Percentiles rank a stretch among this genome's conserved stretches.
Conservation (phyloP, 2,329 filamentous ascomycete genomes). For the Exophiala mesophila region DNA sequence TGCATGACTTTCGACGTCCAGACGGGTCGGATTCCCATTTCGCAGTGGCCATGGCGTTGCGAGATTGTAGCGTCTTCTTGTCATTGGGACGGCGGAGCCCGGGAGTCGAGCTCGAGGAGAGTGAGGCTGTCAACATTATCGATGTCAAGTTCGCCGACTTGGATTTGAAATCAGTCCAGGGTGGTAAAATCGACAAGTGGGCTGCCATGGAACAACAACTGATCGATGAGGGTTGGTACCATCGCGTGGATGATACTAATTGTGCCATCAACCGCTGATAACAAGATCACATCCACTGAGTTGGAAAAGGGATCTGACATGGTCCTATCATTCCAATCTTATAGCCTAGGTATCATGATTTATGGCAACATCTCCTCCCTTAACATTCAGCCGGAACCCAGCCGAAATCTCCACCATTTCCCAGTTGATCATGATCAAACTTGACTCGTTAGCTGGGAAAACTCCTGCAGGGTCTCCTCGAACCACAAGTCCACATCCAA, state of each 20-base stretch:
- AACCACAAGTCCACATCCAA: conserved; percentile 5
- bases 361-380: conserved; percentile 34
- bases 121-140: conserved; percentile 29
- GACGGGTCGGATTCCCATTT: conserved; percentile 42
- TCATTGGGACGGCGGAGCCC: conserved; percentile 33
- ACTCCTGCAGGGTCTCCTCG: conserved; percentile 5
- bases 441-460: too few relatives aligned
- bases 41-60: conserved; percentile 69
- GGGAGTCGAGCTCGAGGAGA: too few relatives aligned
- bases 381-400: conserved; percentile 49
- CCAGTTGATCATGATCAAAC: too few relatives aligned
- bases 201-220: conserved; percentile 57
- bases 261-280: background rate
- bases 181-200: conserved; percentile 66
- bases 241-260: background rate
- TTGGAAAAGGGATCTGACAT: background rate
- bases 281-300: background rate
- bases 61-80: conserved; percentile 69
- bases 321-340: too few relatives aligned
- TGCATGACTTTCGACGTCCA: conserved; percentile 25
- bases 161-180: conserved; percentile 65
- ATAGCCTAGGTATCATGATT: too few relatives aligned
- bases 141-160: conserved; percentile 64
- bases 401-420: too few relatives aligned
- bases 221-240: conserved; percentile 65